Evolutionary conservation across 495 filamentous ascomycete genomes (phyloP).

Genomic region (Amorphotheca resinae): DNA sequence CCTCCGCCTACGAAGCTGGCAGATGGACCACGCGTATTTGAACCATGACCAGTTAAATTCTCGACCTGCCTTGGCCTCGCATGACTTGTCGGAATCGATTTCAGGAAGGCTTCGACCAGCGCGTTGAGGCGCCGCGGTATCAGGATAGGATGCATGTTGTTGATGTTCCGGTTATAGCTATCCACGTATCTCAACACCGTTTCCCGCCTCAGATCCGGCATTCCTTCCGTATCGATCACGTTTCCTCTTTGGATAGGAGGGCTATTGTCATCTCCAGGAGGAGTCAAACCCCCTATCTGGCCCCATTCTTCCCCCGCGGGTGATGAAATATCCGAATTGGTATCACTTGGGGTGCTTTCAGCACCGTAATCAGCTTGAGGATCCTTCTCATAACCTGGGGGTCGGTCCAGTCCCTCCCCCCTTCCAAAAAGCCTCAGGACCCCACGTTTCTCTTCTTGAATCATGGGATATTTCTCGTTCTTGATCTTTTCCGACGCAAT

Average conservation of each 20-base stretch:
- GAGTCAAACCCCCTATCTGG: constrained; percentile 34
- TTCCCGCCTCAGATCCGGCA: constrained; percentile 48
- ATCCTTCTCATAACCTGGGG: constrained; percentile 25
- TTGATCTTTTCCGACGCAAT: constrained; percentile 36
- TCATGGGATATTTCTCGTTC: constrained; percentile 44
- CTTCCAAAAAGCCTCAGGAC: constrained; percentile 64
- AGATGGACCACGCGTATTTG: not conserved
- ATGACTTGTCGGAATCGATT: constrained; percentile 8
- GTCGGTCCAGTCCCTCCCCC: constrained; percentile 54
- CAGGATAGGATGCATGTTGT: constrained; percentile 85
- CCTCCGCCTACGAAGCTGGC: constrained; percentile 22
- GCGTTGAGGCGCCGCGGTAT: constrained; percentile 33
- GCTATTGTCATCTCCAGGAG: constrained; percentile 20
- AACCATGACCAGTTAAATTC: not conserved
- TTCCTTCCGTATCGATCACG: constrained; percentile 46
- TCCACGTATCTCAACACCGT: constrained; percentile 51
- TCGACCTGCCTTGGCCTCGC: constrained; percentile 10
- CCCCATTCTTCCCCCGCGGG: constrained; percentile 27
- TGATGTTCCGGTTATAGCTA: constrained; percentile 68
- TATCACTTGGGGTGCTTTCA: constrained; percentile 20
- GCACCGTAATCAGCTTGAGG: constrained; percentile 19
- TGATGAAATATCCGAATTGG: constrained; percentile 36
- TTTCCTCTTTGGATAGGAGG: constrained; percentile 20
- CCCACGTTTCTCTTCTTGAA: constrained; percentile 63
- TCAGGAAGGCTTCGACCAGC: constrained; percentile 36